Evolutionary conservation across 2,329 filamentous ascomycete species (phyloP), one percentile per base, ranked within the genome.

Genomic region (Penicillium sp.): DNA sequence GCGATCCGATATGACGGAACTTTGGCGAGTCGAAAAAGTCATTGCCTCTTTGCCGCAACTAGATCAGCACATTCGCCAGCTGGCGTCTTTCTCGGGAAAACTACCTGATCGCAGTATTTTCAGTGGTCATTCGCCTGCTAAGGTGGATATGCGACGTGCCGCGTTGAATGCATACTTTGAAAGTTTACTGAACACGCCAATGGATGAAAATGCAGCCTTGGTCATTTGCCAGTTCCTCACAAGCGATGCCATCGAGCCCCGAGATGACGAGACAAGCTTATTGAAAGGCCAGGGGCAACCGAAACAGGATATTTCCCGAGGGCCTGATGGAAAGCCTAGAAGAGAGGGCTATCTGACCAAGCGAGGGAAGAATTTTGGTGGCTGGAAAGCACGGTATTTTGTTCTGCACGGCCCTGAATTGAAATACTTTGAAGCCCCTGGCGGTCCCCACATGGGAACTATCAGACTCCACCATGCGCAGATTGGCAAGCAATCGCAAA

Each of bases 11-110:
- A 55, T 56, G 34, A 42, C 45, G 18, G 90, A 96, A 60, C 71
- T 98, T 8, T 96, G 92, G 90, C 80, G 90, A 18, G 79, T 95
- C 5, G 92, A 98, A 65, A 98, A 98, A 64, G 87, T 94, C 44
- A 84, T 85, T 3, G 70, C 77, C 10, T 87, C 90, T 17, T 70
- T 98, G 17, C 76, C 79, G n/a, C 80, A 82, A 48, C 72, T 98
- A 23, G 90, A 96, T 59, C 76, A 85, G 39, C 79, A 85, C 41
- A 67, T 98, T 45, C 89, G 85, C 61, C 79, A 84, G 38, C 77
- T 82, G 30, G 68, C 77, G n/a, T 68, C 74, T 4, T 88, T 94
- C 54, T 77, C 76, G 8, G 84, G 81, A 8, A 87, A 72, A 59
- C 77, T 89, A 2, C 92, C 92, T 0, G 92, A 98, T 47, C 78